Conservation (phyloP, 2,329 filamentous ascomycete genomes). For the Immersiporthe knoxdaviesiana region DNA sequence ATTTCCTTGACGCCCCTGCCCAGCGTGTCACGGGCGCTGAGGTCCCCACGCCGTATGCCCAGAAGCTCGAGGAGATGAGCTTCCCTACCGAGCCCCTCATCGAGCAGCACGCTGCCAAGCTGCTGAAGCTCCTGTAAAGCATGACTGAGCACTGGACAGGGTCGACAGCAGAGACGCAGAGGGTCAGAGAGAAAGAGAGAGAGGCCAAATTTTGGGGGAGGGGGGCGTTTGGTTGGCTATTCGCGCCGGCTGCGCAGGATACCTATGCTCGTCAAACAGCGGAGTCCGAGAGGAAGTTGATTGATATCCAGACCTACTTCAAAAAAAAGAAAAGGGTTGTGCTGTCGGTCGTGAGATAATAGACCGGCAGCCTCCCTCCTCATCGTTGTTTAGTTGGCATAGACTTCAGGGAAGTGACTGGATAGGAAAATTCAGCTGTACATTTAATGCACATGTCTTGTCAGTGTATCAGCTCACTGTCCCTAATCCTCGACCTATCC, state of each 20-base stretch:
- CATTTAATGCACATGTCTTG: constrained; percentile 7
- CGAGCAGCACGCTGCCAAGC: constrained; percentile 84
- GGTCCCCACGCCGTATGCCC: constrained; percentile 93
- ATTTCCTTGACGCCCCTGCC: constrained; percentile 93
- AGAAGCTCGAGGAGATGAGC: constrained; percentile 89
- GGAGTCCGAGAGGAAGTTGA: neutral
- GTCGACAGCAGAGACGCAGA: neutral
- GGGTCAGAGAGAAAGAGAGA: too few relatives aligned
- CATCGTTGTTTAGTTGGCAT: constrained; percentile 15
- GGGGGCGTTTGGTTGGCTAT: neutral
- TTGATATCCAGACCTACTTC: constrained; percentile 1
- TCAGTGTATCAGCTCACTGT: neutral
- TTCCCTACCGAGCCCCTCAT: constrained; percentile 93
- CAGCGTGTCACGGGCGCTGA: constrained; percentile 95
- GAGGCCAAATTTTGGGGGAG: neutral
- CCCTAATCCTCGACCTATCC: neutral
- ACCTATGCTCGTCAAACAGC: neutral
- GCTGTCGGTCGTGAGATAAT: neutral
- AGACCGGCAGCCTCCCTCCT: neutral
- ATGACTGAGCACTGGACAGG: neutral
- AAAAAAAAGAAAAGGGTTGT: neutral
- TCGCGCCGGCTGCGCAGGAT: neutral
- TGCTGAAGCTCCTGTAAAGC: constrained; percentile 66
- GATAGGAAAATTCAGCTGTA: constrained; percentile 11
- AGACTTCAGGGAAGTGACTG: constrained; percentile 15